Percentiles rank a stretch among this genome's conserved stretches.
phyloP scores from a whole-genome alignment of 345 rosid genomes.

The Chamaenerion angustifolium region DNA sequence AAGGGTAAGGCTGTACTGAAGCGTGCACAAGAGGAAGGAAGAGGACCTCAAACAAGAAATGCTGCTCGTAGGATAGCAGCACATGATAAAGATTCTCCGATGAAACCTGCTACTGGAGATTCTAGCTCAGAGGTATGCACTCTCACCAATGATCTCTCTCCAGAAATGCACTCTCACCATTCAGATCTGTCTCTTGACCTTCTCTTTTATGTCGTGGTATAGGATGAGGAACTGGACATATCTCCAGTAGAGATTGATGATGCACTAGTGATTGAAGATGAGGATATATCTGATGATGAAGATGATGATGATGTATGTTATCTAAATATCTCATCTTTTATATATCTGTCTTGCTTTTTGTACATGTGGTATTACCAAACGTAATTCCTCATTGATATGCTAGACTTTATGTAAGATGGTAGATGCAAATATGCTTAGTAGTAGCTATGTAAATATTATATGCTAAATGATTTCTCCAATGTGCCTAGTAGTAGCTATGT shows the following conservation, averaged over 20 bases:
- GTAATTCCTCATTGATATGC: too few species aligned
- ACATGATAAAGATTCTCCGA: slow-evolving; percentile 58
- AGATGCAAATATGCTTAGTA: too few species aligned
- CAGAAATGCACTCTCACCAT: neutral
- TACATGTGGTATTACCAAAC: too few species aligned
- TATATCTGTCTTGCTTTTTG: too few species aligned
- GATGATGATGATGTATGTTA: slow-evolving; percentile 70
- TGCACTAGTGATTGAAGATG: slow-evolving; percentile 94
- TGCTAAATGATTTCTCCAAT: too few species aligned
- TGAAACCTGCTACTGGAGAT: slow-evolving; percentile 60
- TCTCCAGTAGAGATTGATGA: slow-evolving; percentile 91
- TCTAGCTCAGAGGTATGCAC: slow-evolving; percentile 77
- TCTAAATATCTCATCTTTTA: neutral
- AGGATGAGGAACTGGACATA: slow-evolving; percentile 93
- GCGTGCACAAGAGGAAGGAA: slow-evolving; percentile 54
- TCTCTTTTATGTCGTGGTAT: neutral
- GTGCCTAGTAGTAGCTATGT: too few species aligned
- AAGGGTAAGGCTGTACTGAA: slow-evolving; percentile 97
- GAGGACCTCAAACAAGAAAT: slow-evolving; percentile 96
- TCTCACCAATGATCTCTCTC: too few species aligned
- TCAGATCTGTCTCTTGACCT: neutral
- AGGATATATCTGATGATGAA: slow-evolving; percentile 88
- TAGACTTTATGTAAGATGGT: too few species aligned
- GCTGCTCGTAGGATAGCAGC: slow-evolving; percentile 76
- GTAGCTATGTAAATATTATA: too few species aligned